Evolutionary conservation across 78 protist genomes (phyloP).

Genomic region (Diacronema lutheri): DNA sequence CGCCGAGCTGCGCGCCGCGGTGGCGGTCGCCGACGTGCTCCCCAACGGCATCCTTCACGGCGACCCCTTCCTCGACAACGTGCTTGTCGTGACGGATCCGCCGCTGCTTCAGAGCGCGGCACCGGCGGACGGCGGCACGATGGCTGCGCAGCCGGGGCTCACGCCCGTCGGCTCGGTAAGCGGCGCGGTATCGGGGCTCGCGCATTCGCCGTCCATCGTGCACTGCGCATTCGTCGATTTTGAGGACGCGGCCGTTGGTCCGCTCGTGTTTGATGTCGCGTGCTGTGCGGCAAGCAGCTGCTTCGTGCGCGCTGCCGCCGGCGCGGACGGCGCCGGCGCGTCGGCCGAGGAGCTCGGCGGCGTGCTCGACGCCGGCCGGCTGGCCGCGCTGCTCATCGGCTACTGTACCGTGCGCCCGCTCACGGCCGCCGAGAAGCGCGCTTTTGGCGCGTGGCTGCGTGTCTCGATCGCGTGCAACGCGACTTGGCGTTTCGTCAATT

Average conservation of each 20-base stretch:
- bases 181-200: too few relatives aligned
- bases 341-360: not conserved
- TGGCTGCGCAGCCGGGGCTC: too few relatives aligned
- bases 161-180: too few relatives aligned
- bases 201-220: not conserved
- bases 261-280: not conserved
- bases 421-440: not conserved
- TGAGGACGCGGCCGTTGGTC: not conserved
- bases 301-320: not conserved
- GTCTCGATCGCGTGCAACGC: not conserved
- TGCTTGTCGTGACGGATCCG: not conserved
- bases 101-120: too few relatives aligned
- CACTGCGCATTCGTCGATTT: not conserved
- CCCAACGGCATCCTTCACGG: not conserved
- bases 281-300: not conserved
- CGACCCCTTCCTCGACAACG: conserved; percentile 23
- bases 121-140: too few relatives aligned
- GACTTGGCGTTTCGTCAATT: not conserved
- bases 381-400: not conserved
- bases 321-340: too few relatives aligned
- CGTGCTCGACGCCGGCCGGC: not conserved
- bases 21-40: not conserved
- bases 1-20: not conserved
- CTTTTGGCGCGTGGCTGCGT: not conserved
- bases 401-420: not conserved